These are phyloP conservation scores for Elsinoe ampelina DNA, from an alignment of 2,329 filamentous ascomycete species.

Conservation along the genomic window DNA sequence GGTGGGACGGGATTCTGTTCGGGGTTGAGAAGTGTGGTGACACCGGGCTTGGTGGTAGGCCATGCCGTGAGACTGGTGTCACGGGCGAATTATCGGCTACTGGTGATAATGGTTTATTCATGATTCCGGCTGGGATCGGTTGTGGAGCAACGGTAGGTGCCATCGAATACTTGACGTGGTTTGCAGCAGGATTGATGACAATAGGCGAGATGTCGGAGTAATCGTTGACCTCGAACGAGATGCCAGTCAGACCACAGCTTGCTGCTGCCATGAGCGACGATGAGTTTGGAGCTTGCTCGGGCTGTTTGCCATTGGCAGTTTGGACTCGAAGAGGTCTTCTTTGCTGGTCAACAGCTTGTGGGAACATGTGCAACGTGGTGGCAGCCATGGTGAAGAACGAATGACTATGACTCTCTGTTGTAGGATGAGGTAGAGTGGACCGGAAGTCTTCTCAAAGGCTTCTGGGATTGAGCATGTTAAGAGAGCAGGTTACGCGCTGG, in stretches of 20 bases:
- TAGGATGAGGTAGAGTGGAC: not conserved
- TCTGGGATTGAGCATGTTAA: not conserved
- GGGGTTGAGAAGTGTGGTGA: constrained; percentile 8
- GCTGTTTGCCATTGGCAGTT: constrained; percentile 6
- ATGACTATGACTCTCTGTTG: not conserved
- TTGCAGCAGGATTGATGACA: not conserved
- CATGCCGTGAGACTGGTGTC: constrained; percentile 1
- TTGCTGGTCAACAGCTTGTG: not conserved
- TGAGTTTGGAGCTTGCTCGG: not conserved
- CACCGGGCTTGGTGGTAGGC: not conserved
- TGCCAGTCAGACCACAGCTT: constrained; percentile 3
- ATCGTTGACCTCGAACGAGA: constrained; percentile 6
- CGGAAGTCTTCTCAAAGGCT: not conserved
- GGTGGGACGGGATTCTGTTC: not conserved
- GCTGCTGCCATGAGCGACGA: constrained; percentile 4
- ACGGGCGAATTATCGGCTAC: constrained; percentile 2
- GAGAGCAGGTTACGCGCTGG: constrained; percentile 1
- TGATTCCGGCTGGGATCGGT: not conserved
- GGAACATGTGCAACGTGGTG: constrained; percentile 4
- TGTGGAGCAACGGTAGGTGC: not conserved
- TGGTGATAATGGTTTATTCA: not conserved
- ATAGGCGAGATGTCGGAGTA: constrained; percentile 5
- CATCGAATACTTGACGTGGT: constrained; percentile 3
- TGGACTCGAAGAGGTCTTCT: not conserved
- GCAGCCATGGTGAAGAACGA: not conserved